phyloP scores from a whole-genome alignment of 2,329 filamentous ascomycete species.

The Venturia oleaginea region DNA sequence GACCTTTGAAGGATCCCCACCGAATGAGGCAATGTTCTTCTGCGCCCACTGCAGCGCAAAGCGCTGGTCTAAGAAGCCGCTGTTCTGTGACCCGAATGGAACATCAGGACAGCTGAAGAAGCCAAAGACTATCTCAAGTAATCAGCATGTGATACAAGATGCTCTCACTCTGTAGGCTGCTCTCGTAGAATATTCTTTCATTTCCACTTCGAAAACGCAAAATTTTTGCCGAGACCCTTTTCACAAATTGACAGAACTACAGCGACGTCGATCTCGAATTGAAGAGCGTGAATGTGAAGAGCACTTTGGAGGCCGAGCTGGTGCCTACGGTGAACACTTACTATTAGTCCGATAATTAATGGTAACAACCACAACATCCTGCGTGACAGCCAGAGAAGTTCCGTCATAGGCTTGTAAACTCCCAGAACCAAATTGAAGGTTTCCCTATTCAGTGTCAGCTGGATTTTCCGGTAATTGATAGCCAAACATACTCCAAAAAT shows the following conservation, averaged over 20 bases:
- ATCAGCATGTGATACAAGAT: too few species aligned
- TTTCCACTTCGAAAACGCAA: too few species aligned
- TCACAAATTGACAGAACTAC: too few species aligned
- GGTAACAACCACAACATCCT: conserved; percentile 29
- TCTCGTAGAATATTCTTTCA: too few species aligned
- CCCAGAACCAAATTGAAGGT: conserved; percentile 26
- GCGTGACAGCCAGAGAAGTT: conserved; percentile 26
- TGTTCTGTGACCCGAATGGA: conserved; percentile 24
- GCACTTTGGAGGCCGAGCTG: too few species aligned
- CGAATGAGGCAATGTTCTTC: conserved; percentile 28
- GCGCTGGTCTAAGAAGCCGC: conserved; percentile 31
- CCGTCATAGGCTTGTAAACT: conserved; percentile 26
- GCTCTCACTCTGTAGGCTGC: too few species aligned
- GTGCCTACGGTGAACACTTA: neutral
- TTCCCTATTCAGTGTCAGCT: conserved; percentile 20
- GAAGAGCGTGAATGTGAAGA: too few species aligned
- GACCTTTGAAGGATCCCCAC: conserved; percentile 29
- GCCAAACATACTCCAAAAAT: conserved; percentile 21
- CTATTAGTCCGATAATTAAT: conserved; percentile 26
- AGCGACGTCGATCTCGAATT: too few species aligned
- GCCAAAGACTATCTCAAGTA: conserved; percentile 26
- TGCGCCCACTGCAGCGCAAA: conserved; percentile 30
- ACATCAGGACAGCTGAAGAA: conserved; percentile 31
- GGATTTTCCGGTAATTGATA: too few species aligned
- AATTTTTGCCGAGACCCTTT: too few species aligned